Conservation (phyloP, 2,329 filamentous ascomycete species). For the Cucurbitaria berberidis region DNA sequence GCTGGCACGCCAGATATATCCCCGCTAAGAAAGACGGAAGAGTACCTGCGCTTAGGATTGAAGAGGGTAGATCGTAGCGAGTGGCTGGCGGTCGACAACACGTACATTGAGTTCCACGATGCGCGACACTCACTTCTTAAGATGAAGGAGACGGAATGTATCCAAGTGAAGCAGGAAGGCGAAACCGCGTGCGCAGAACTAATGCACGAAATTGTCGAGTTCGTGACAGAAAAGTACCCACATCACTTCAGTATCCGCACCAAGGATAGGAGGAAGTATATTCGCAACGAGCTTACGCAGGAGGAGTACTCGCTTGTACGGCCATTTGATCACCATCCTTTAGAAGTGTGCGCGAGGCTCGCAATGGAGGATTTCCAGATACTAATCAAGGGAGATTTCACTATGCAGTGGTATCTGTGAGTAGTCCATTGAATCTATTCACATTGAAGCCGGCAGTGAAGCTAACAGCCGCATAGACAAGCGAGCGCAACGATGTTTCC, state of each 20-base stretch:
- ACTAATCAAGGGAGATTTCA: constrained; percentile 52
- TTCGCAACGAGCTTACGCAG: constrained; percentile 53
- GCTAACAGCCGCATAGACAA: constrained; percentile 48
- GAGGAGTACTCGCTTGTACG: constrained; percentile 52
- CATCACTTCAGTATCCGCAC: constrained; percentile 47
- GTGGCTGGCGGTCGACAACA: neutral
- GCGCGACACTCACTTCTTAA: constrained; percentile 52
- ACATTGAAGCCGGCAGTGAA: no score
- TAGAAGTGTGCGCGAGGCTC: constrained; percentile 59
- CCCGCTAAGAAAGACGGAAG: neutral
- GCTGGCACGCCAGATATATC: neutral
- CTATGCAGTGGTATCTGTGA: constrained; percentile 57
- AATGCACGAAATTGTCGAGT: constrained; percentile 54
- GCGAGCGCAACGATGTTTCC: constrained; percentile 62
- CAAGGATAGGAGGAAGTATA: constrained; percentile 16
- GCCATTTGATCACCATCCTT: constrained; percentile 48
- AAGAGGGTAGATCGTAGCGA: constrained; percentile 42
- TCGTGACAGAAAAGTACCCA: constrained; percentile 54
- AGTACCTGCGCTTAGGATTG: neutral
- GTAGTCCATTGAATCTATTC: constrained; percentile 5
- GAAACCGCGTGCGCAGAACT: constrained; percentile 56
- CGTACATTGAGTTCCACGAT: constrained; percentile 52
- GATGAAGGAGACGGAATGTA: constrained; percentile 49
- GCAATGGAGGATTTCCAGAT: constrained; percentile 61
- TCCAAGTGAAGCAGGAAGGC: constrained; percentile 55